Evolutionary conservation across 2,329 filamentous ascomycete genomes (phyloP).

Genomic region (Fonsecaea monophora): DNA sequence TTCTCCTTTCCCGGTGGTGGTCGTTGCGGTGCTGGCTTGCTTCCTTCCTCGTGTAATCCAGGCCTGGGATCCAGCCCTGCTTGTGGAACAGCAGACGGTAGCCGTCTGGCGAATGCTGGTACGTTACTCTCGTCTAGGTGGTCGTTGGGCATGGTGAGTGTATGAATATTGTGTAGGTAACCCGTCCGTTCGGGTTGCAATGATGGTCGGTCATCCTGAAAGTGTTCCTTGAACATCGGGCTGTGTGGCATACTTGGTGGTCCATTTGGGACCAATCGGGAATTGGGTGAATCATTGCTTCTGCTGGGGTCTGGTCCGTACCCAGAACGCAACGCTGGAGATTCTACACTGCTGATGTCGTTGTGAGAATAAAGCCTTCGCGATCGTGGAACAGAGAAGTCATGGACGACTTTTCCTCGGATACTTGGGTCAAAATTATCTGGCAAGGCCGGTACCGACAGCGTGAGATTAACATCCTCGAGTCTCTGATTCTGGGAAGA

Average conservation of each 20-base stretch:
- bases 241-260: slow-evolving; percentile 51
- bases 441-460: slow-evolving; percentile 59
- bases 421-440: slow-evolving; percentile 70
- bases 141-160: slow-evolving; percentile 43
- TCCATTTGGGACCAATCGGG: slow-evolving; percentile 12
- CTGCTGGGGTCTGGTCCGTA: slow-evolving; percentile 17
- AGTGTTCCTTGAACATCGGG: slow-evolving; percentile 67
- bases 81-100: slow-evolving; percentile 45
- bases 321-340: slow-evolving; percentile 25
- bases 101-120: slow-evolving; percentile 53
- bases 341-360: slow-evolving; percentile 31
- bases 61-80: slow-evolving; percentile 4
- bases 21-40: slow-evolving; percentile 9
- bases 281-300: slow-evolving; percentile 18
- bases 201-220: slow-evolving; percentile 57
- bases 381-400: slow-evolving; percentile 67
- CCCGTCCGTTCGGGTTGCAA: slow-evolving; percentile 52
- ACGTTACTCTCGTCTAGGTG: slow-evolving; percentile 45
- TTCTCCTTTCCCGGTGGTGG: slow-evolving; percentile 22
- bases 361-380: slow-evolving; percentile 49
- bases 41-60: slow-evolving; percentile 16
- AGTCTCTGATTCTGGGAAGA: slow-evolving; percentile 59
- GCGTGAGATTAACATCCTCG: slow-evolving; percentile 59
- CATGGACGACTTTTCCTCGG: slow-evolving; percentile 67
- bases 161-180: slow-evolving; percentile 51